Evolutionary conservation across 2,329 filamentous ascomycete genomes (phyloP), one percentile per base, ranked within the genome.

Genomic region (Amauroascus niger): DNA sequence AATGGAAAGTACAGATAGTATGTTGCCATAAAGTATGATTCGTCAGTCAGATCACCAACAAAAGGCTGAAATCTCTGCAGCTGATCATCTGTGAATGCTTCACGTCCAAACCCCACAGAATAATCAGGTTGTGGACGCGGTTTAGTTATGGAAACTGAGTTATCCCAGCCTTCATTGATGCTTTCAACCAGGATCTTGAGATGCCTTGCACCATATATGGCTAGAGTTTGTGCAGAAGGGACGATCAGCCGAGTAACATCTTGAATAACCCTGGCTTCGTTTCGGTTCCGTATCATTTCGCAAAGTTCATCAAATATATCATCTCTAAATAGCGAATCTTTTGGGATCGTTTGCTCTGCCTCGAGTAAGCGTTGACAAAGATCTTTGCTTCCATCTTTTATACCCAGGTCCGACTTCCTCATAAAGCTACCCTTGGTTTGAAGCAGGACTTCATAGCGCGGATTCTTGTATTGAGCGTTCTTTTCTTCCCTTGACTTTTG

Each of bases 1-100:
- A 77, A 79, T 2, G 74, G 74, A 57, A 79, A 76, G 63, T 71
- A 74, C 65, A 77, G 76, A 4, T 37, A 30, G 14, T 13, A 22
- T 47, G 71, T 78, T 6, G 60, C 69, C 65, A 74, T 72, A 50
- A 77, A 75, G 57, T 62, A 69, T 18, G 69, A 77, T 24, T 20
- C 60, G 53, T 16, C 24, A 2, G 11, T 62, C 28, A 56, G 48
- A n/a, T 58, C 48, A 49, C 59, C 59, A 14, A 66, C 51, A 43
- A 70, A 71, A 5, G 69, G 68, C 6, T 61, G 54, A 6, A 78
- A 59, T 62, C 70, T 76, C 11, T 61, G 35, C 3, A 74, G 66
- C 59, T 76, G 72, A 7, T 70, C 63, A 0, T 69, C 50, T 1
- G 67, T 75, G 55, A 78, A 78, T 50, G 70, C 71, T 3, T 13